Evolutionary conservation across 2,329 filamentous ascomycete species (phyloP).

Genomic region (Apiospora sp.): DNA sequence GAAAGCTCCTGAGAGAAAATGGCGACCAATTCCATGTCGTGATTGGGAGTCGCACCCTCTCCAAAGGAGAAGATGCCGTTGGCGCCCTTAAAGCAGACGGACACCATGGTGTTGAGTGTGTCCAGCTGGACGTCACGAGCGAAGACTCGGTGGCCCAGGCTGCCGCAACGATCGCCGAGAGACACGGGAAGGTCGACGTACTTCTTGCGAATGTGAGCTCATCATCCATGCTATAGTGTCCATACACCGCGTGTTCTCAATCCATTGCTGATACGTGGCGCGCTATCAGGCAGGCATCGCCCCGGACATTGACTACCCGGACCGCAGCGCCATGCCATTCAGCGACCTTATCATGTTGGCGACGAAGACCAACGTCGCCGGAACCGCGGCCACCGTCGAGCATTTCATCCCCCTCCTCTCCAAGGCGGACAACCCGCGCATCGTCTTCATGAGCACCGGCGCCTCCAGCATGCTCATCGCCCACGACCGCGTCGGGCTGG

Average conservation of each 20-base stretch:
- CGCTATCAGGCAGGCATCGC: not conserved
- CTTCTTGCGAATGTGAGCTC: constrained; percentile 16
- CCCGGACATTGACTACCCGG: constrained; percentile 7
- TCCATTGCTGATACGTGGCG: not conserved
- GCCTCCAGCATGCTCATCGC: not conserved
- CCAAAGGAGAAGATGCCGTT: constrained; percentile 15
- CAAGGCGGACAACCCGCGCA: constrained; percentile 10
- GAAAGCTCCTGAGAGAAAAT: constrained; percentile 12
- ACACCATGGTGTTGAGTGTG: not conserved
- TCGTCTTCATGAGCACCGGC: constrained; percentile 22
- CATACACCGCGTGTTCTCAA: too few species aligned
- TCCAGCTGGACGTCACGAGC: constrained; percentile 17
- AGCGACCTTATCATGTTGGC: constrained; percentile 2
- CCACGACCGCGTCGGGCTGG: not conserved
- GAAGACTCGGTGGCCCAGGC: constrained; percentile 18
- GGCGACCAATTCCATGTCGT: constrained; percentile 8
- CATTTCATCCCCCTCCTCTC: not conserved
- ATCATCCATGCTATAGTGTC: not conserved
- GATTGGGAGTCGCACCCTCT: constrained; percentile 18
- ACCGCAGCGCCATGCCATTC: constrained; percentile 20
- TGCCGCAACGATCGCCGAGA: not conserved
- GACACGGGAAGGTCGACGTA: constrained; percentile 13
- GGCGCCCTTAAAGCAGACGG: not conserved
- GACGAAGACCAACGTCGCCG: not conserved
- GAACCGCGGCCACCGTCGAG: constrained; percentile 10